Percentiles rank a stretch among this genome's conserved stretches.
phyloP scores from a whole-genome alignment of 2,329 filamentous ascomycete genomes.

The Verticillium klebahnii region DNA sequence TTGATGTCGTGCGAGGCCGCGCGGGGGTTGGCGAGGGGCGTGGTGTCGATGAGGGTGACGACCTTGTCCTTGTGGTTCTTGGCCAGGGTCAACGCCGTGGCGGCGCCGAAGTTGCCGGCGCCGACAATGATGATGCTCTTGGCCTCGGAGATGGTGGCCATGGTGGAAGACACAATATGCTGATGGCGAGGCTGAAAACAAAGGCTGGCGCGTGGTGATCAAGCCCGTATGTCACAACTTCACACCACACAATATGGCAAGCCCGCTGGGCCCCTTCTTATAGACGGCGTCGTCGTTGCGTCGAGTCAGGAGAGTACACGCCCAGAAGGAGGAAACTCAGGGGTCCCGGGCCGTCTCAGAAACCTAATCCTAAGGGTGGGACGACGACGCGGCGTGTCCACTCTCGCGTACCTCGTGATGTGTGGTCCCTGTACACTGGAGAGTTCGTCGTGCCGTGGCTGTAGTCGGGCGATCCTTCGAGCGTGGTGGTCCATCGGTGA shows the following conservation, averaged over 20 bases:
- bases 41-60: constrained; percentile 31
- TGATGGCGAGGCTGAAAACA: not conserved
- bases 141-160: constrained; percentile 8
- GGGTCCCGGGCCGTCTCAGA: not conserved
- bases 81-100: constrained; percentile 32
- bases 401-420: not conserved
- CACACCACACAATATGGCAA: not conserved
- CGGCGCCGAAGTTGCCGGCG: constrained; percentile 38
- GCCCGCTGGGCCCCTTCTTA: not conserved
- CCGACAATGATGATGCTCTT: constrained; percentile 32
- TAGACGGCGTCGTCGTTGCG: not conserved
- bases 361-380: not conserved
- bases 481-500: not conserved
- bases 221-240: not conserved
- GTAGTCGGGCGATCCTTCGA: not conserved
- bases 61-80: constrained; percentile 17
- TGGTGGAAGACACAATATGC: not conserved
- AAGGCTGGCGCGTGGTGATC: not conserved
- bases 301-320: not conserved
- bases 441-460: not conserved
- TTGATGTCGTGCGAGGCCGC: constrained; percentile 43
- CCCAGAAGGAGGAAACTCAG: not conserved
- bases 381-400: not conserved
- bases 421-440: not conserved
- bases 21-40: constrained; percentile 29